These are phyloP conservation scores for Stropharia rugosoannulata DNA, from an alignment of 768 basidiomycete species.

Conservation along the genomic window DNA sequence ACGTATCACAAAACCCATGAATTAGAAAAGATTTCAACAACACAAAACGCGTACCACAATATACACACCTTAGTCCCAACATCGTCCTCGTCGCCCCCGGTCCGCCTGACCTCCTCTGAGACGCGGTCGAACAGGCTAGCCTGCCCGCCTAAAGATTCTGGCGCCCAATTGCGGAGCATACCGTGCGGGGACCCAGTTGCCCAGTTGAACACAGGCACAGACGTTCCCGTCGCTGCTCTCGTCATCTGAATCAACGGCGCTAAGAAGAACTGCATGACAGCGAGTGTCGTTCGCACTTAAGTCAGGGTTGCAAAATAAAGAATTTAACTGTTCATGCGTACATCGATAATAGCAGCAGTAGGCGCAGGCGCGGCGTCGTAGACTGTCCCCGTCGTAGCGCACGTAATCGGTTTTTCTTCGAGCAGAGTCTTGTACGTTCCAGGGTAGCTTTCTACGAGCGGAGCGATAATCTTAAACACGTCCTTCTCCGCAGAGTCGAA, in stretches of 20 bases:
- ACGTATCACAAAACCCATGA: neutral
- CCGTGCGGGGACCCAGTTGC: neutral
- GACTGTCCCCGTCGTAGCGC: constrained; percentile 3
- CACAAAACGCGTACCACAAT: neutral
- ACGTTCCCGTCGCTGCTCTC: neutral
- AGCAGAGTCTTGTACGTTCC: constrained; percentile 4
- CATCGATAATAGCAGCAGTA: constrained; percentile 7
- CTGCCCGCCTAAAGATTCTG: neutral
- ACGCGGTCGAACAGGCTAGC: neutral
- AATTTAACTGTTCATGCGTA: neutral
- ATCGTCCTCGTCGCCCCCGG: neutral
- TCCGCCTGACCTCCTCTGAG: neutral
- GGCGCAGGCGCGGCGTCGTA: constrained; percentile 8
- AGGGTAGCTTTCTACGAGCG: neutral
- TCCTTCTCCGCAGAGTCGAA: neutral
- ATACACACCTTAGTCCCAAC: neutral
- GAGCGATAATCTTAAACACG: neutral
- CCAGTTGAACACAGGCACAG: neutral
- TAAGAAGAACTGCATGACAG: neutral
- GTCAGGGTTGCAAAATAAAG: neutral
- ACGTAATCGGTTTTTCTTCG: constrained; percentile 4
- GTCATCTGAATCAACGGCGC: neutral
- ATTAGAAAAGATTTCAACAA: neutral
- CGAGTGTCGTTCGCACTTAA: neutral
- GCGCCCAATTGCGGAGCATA: neutral